Base-by-base conservation (phyloP, 2,329 filamentous ascomycete genomes). In the Chalaropsis ovoidea region DNA sequence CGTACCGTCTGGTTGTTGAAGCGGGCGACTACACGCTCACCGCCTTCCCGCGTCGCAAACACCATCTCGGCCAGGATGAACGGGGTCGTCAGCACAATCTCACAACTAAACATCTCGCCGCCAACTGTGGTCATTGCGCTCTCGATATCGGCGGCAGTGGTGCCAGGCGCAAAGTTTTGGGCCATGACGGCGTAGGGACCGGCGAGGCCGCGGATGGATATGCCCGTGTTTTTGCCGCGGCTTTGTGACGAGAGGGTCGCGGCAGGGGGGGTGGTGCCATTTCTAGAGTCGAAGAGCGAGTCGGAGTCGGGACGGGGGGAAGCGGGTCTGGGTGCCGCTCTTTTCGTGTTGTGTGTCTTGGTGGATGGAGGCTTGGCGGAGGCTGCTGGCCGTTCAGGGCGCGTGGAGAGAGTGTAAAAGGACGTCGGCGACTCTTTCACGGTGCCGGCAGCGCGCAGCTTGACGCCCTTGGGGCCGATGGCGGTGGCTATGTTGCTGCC, bases 91-190 rank as follows among this genome's bases (percentile, higher is more conserved):
- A 86, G 85, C 66, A 90, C 75, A 47, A 94, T 76, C 43, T 79
- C 81, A 76, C 89, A 93, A 71, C 81, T 83, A 27, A 81, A 72
- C 71, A 90, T 81, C 68, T 86, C 79, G 39, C 87, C 88, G 47
- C 87, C 88, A n/a, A 89, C 77, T 0, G 85, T 84, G n/a, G 81
- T 82, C 84, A 94, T 86, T 66, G 89, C 89, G 70, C 86, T 88
- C 77, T 91, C 88, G 67, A 94, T 90, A 72, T 94, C 89, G 39
- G 87, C 88, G 1, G 86, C 87, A 6, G 89, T 91, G 0, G 89
- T 94, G 45, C 89, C 89, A 1, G 84, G 84, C 13, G 89, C 89
- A 73, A 94, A 90, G 77, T 94, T 94, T 74, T 89, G 86, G 2
- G 87, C 88, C 73, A 90, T 82, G 27, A 94, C 82, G 19, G 83